Percentiles rank a stretch among this genome's conserved stretches.
Conservation (phyloP, 1,284 basidiomycete species). For the Ganoderma boninense region DNA sequence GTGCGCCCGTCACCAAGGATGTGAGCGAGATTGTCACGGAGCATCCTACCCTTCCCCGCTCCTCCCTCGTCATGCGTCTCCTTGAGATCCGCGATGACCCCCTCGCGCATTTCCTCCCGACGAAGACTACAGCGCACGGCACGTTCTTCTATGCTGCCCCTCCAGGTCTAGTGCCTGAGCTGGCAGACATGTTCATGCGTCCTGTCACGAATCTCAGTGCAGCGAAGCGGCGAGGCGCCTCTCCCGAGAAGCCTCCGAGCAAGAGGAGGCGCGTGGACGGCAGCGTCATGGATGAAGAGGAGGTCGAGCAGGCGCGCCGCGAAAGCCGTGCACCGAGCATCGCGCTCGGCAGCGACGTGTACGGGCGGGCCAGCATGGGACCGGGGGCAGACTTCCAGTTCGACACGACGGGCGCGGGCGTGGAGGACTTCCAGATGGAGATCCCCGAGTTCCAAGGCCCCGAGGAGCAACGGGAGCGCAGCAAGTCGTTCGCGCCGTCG, state of each 20-base stretch:
- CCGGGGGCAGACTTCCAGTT: conserved; percentile 51
- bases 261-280: conserved; percentile 69
- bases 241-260: conserved; percentile 62
- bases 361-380: conserved; percentile 49
- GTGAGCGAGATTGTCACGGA: conserved; percentile 80
- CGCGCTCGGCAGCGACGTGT: conserved; percentile 59
- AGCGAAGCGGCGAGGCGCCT: conserved; percentile 60
- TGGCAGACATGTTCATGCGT: conserved; percentile 85
- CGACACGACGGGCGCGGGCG: conserved; percentile 53
- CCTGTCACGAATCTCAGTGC: conserved; percentile 60
- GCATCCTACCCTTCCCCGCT: conserved; percentile 85
- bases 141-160: conserved; percentile 85
- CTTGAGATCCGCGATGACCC: conserved; percentile 89
- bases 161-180: conserved; percentile 81
- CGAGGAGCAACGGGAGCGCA: conserved; percentile 49
- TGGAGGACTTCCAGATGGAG: conserved; percentile 77
- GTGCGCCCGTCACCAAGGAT: conserved; percentile 67
- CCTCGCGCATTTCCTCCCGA: conserved; percentile 85
- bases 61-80: conserved; percentile 82
- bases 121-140: conserved; percentile 72
- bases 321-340: conserved; percentile 69
- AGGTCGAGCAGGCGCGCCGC: conserved; percentile 73
- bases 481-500: conserved; percentile 53
- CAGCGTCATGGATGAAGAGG: conserved; percentile 44
- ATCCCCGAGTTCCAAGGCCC: conserved; percentile 47